Evolutionary conservation across 768 basidiomycete genomes (phyloP), one percentile per base, ranked within the genome.

Genomic region (Lentinus tigrinus): DNA sequence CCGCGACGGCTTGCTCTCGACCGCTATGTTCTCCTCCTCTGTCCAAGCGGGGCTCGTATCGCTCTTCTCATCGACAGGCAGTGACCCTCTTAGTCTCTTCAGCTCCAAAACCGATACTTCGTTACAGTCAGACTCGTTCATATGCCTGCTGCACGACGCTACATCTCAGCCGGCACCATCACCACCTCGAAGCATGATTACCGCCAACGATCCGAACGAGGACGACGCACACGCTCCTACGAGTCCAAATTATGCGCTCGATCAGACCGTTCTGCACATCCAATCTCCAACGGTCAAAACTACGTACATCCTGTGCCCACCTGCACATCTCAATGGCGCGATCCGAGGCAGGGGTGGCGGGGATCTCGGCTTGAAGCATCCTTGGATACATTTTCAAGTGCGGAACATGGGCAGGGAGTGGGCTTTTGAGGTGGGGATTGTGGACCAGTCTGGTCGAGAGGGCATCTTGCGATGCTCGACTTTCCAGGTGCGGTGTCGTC

Each of bases 341-440:
- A 36, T 21, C 21, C 28, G 37, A 23, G 61, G 62, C 47, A 40
- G 62, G 34, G 51, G 56, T 23, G 56, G 54, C 34, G 77, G 17
- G 2, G 55, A 74, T 28, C 73, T 91, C 46, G 85, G 84, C 16
- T 67, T 92, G 52, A 85, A 81, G 66, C 87, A 87, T 65, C 76
- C 83, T 7, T 91, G 89, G 88, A 68, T 93, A 54, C 87, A 92
- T 67, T 46, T 92, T 8, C 91, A 93, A 69, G 84, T 88, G 44
- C 83, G 88, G 47, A 80, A 85, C 66, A 56, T 92, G 66, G 81
- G 79, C 40, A 77, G 81, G 55, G 83, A 85, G 59, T 91, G 88
- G 87, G 80, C 85, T 16, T 84, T 92, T 61, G 89, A 92, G 72
- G 77, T 91, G 17, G 90, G 89, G 6, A 64, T 93, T 27, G 82